phyloP scores from a whole-genome alignment of 2,329 filamentous ascomycete genomes.

The Cordyceps javanica region DNA sequence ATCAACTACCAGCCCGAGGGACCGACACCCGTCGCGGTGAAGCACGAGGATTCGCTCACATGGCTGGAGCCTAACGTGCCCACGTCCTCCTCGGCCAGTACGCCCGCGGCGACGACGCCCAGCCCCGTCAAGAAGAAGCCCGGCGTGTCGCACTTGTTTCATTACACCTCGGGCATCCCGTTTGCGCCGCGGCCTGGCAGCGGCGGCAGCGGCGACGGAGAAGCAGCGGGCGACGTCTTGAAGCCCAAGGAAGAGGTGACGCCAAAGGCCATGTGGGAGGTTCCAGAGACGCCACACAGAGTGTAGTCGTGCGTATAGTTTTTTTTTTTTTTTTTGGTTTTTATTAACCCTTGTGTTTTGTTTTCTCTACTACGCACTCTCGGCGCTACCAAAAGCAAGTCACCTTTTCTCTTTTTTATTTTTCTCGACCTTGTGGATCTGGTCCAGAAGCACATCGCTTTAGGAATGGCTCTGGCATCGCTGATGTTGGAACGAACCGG shows the following conservation, averaged over 20 bases:
- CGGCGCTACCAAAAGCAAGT: neutral
- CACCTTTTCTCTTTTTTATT: neutral
- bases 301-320: neutral
- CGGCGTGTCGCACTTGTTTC: constrained; percentile 22
- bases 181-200: constrained; percentile 32
- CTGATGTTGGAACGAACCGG: neutral
- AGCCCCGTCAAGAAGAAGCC: constrained; percentile 30
- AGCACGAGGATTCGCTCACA: constrained; percentile 35
- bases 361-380: neutral
- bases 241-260: neutral
- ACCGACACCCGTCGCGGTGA: constrained; percentile 32
- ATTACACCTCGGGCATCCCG: constrained; percentile 40
- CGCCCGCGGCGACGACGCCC: constrained; percentile 25
- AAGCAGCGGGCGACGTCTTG: neutral
- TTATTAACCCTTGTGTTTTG: too few species aligned
- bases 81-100: constrained; percentile 28
- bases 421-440: too few species aligned
- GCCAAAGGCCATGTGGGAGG: neutral
- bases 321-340: neutral
- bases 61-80: constrained; percentile 46
- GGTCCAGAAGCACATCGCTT: neutral
- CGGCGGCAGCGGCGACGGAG: neutral
- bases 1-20: constrained; percentile 52
- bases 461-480: neutral
- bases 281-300: constrained; percentile 24